phyloP scores from a whole-genome alignment of 2,329 filamentous ascomycete species.

The Neoscytalidium dimidiatum region DNA sequence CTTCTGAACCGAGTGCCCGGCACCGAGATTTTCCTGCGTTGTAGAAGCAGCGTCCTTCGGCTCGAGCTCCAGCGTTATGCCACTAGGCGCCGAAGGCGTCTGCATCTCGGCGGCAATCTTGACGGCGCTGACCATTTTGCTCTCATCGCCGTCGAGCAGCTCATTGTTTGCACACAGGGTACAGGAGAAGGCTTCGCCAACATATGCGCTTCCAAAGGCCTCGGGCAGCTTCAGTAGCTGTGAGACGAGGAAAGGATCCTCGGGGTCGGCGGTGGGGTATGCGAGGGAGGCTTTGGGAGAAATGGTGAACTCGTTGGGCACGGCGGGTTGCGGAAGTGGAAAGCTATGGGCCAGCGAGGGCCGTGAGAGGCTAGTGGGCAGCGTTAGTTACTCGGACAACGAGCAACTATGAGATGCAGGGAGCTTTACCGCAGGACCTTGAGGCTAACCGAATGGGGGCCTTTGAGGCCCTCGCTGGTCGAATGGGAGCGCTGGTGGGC shows the following conservation, averaged over 20 bases:
- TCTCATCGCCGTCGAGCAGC: constrained; percentile 44
- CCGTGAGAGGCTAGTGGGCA: constrained; percentile 70
- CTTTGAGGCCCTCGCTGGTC: constrained; percentile 39
- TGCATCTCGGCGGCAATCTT: constrained; percentile 93
- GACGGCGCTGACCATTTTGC: constrained; percentile 67
- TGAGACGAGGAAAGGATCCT: constrained; percentile 58
- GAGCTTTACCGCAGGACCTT: constrained; percentile 80
- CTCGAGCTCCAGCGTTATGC: constrained; percentile 59
- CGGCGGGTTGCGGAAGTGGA: constrained; percentile 57
- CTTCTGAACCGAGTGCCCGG: constrained; percentile 72
- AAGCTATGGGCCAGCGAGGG: constrained; percentile 75
- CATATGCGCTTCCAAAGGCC: constrained; percentile 91
- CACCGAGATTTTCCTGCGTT: constrained; percentile 46
- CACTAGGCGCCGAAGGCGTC: constrained; percentile 71
- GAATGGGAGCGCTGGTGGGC: constrained; percentile 42
- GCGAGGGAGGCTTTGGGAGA: constrained; percentile 70
- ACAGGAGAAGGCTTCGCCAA: constrained; percentile 92
- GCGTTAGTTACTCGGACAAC: not conserved
- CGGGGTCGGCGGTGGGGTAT: constrained; percentile 58
- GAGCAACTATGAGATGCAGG: not conserved
- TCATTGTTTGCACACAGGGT: constrained; percentile 97
- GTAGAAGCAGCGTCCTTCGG: not conserved
- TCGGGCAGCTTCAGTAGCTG: constrained; percentile 79
- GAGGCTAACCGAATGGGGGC: constrained; percentile 78
- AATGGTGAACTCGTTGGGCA: constrained; percentile 49